Base-by-base conservation (phyloP, 352 stramenopile genomes). In the Phytophthora syringae region DNA sequence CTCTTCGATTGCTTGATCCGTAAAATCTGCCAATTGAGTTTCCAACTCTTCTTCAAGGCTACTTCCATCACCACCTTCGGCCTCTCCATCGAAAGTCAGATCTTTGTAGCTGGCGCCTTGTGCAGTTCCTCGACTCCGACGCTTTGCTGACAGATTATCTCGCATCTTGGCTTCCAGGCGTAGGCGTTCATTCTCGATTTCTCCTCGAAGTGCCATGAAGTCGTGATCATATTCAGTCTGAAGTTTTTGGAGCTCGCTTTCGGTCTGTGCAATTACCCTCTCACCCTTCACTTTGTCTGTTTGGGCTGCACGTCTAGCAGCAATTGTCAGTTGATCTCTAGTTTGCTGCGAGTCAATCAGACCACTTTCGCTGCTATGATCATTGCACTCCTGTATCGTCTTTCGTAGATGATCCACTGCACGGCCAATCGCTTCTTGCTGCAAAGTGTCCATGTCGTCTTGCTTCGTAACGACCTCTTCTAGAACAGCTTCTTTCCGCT, bases 381-480 rank as follows among this genome's bases (percentile, higher is more conserved):
- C 12, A 11, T 45, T 22, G 40, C 61, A 64, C 20, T 60, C 44
- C 7, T 18, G 24, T 34, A 75, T 18, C 24, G 60, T 34, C 27
- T 75, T 34, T 50, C 30, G 59, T 40, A 75, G 55, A 11, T 18
- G 15, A 10, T 51, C 36, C 4, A 75, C 25, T 0, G 69, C 70
- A 4, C 10, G 27, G 16, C 53, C 37, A 2, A 73, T 48, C 0
- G 64, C 61, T 47, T 74, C 47, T 39, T 80, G 50, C 13, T 58
- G 52, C 9, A 42, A 40, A 36, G 51, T 39, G 11, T 83, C 74
- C 59, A 82, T 80, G 21, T 73, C 56, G n/a, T 79, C 74, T 40
- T 84, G 70, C 7, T 74, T 66, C 28, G 61, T 76, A 2, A 81
- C 69, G 20, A 86, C 22, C 1, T 68, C 49, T 54, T 82, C 71